Percentiles rank a stretch among this genome's conserved stretches.
phyloP scores from a whole-genome alignment of 208 protist genomes.

The Trypanosomatidae sp. region DNA sequence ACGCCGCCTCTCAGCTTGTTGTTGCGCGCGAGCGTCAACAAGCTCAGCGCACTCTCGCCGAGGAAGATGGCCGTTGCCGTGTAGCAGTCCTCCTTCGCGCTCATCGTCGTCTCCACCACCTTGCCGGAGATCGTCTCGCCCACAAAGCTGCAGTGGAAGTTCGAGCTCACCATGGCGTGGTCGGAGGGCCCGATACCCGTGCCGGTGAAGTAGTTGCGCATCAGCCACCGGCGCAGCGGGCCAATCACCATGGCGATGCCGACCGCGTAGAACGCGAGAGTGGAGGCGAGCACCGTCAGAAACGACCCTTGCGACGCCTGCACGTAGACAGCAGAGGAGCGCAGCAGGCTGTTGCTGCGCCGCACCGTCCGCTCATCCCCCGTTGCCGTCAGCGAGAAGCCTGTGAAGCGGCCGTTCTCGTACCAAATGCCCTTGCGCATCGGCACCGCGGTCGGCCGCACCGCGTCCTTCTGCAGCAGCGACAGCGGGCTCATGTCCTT shows the following conservation, averaged over 20 bases:
- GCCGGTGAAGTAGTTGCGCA: conserved; percentile 31
- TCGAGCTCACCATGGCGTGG: conserved; percentile 31
- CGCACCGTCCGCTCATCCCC: conserved; percentile 80
- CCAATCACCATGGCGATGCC: conserved; percentile 31
- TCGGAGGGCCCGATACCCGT: conserved; percentile 47
- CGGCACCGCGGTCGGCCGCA: conserved; percentile 31
- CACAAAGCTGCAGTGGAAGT: conserved; percentile 54
- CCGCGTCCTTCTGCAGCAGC: conserved; percentile 38
- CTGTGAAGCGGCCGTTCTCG: conserved; percentile 49
- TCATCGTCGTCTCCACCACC: conserved; percentile 33
- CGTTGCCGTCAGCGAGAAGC: conserved; percentile 56
- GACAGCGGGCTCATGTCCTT: conserved; percentile 43
- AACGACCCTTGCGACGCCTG: conserved; percentile 51
- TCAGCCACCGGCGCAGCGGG: conserved; percentile 44
- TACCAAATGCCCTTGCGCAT: conserved; percentile 58
- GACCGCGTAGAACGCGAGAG: conserved; percentile 22
- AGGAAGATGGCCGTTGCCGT: conserved; percentile 68
- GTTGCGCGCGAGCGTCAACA: conserved; percentile 35
- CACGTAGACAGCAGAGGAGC: conserved; percentile 49
- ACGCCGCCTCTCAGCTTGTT: conserved; percentile 51
- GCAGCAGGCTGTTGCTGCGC: conserved; percentile 75
- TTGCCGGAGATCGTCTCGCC: conserved; percentile 49
- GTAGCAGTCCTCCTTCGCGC: conserved; percentile 60
- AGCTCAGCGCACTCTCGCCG: conserved; percentile 53
- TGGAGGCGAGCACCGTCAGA: conserved; percentile 19